phyloP scores from a whole-genome alignment of 2,329 filamentous ascomycete species.

The Exophiala mesophila region DNA sequence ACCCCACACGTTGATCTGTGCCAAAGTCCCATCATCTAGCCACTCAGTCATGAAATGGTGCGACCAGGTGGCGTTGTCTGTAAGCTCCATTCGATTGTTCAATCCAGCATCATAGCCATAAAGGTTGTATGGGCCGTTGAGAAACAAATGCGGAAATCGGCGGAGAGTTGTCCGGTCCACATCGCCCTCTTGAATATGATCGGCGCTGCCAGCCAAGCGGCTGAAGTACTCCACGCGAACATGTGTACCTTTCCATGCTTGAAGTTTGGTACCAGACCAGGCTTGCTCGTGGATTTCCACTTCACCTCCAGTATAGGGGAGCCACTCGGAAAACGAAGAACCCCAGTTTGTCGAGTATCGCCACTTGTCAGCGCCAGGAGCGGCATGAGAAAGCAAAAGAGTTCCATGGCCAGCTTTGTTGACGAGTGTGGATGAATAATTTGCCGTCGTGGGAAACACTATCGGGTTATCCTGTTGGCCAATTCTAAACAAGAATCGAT shows the following conservation, averaged over 20 bases:
- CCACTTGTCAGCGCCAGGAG: conserved; percentile 58
- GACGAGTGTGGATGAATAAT: conserved; percentile 55
- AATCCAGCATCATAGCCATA: conserved; percentile 61
- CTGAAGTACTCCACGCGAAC: conserved; percentile 62
- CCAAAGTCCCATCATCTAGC: conserved; percentile 44
- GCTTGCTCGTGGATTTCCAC: conserved; percentile 43
- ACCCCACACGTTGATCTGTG: conserved; percentile 63
- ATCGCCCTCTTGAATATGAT: conserved; percentile 58
- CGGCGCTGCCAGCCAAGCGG: conserved; percentile 53
- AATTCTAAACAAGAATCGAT: conserved; percentile 59
- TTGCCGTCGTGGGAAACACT: conserved; percentile 51
- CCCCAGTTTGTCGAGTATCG: conserved; percentile 61
- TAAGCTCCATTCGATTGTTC: conserved; percentile 48
- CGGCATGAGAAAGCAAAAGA: conserved; percentile 53
- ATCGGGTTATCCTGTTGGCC: conserved; percentile 56
- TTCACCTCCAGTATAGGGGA: conserved; percentile 50
- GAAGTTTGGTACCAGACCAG: conserved; percentile 56
- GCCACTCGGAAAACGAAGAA: conserved; percentile 56
- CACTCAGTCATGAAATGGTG: conserved; percentile 61
- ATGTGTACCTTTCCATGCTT: conserved; percentile 59
- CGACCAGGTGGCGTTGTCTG: conserved; percentile 50
- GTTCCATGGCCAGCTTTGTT: conserved; percentile 35
- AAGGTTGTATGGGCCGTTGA: conserved; percentile 59
- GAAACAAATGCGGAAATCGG: conserved; percentile 58
- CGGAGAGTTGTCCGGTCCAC: conserved; percentile 38